Evolutionary conservation across 2,329 filamentous ascomycete species (phyloP), one percentile per base, ranked within the genome.

Genomic region (Chaetomium globosum): DNA sequence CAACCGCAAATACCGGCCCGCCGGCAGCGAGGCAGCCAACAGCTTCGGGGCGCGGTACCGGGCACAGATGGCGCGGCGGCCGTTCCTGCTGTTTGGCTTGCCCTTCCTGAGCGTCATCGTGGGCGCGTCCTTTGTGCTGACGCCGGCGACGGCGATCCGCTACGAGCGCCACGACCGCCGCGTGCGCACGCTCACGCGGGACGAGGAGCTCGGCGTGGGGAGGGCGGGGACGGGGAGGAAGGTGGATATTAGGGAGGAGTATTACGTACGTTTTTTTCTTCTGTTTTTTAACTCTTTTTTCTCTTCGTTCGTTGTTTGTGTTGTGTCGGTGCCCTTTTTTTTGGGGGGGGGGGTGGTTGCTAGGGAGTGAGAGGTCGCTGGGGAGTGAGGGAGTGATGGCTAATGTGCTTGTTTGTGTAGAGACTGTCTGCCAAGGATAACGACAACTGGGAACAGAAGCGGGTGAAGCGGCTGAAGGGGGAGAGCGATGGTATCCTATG

Each of bases 371-470:
- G 36, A 7, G 6, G 31, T 31, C 8, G 31, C 31, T 31, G 31
- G 31, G 5, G 31, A 16, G 36, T 19, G 36, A 39, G 13, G 10
- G 13, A 16, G 13, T 19, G 36, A 39, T 39, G 33, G 55, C 33
- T 61, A 43, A 53, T 51, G 46, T 23, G 23, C 13, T 26, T 26
- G 26, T 26, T 26, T 31, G 26, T 31, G 8, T 48, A 95, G 91
- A 87, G 88, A 79, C 81, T 91, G 48, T 90, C 92, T 71, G 91
- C 91, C 36, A 96, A 96, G 77, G 95, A 98, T 75, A 80, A 98
- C 67, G 94, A 99, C 74, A 86, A 92, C 74, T 99, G 95, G 95
- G 94, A 98, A 77, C 95, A 98, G 79, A 96, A 95, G 79, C 87
- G 96, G 61, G 93, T 98, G 12, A 88, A 97, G 80, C 84, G 95